These are phyloP conservation scores for Hawksworthiomyces lignivorus DNA, from an alignment of 2,329 filamentous ascomycete genomes.

Conservation along the genomic window DNA sequence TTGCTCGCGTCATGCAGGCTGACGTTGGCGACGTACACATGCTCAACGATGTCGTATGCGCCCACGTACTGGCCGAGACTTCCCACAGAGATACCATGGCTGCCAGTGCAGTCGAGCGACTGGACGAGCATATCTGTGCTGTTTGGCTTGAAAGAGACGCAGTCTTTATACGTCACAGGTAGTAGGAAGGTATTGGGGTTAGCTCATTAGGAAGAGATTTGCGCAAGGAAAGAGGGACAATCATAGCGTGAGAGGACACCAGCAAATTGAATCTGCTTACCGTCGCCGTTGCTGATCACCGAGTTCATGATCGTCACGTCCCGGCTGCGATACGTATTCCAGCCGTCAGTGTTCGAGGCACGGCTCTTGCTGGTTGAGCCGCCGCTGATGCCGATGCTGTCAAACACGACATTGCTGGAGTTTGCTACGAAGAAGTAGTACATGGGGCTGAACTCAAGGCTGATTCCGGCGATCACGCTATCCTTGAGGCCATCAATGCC, in stretches of 20 bases:
- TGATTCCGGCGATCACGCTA: constrained; percentile 48
- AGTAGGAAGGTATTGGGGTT: too few species aligned
- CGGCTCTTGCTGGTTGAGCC: constrained; percentile 39
- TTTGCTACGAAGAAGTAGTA: constrained; percentile 59
- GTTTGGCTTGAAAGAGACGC: constrained; percentile 58
- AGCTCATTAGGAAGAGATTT: too few species aligned
- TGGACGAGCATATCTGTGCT: constrained; percentile 51
- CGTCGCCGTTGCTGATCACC: constrained; percentile 57
- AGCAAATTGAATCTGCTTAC: too few species aligned
- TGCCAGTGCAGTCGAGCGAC: constrained; percentile 53
- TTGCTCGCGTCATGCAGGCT: constrained; percentile 27
- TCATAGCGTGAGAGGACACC: too few species aligned
- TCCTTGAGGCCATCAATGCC: constrained; percentile 50
- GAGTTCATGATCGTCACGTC: constrained; percentile 58
- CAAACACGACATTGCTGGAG: constrained; percentile 51
- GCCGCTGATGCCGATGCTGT: constrained; percentile 52
- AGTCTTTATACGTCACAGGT: too few species aligned
- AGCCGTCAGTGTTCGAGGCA: constrained; percentile 60
- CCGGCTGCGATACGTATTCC: constrained; percentile 51
- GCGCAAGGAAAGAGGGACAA: not conserved
- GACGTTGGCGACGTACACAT: constrained; percentile 44
- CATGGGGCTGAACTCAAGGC: constrained; percentile 45
- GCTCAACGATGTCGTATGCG: constrained; percentile 51
- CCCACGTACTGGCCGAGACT: constrained; percentile 52
- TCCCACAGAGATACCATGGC: constrained; percentile 54